Conservation (phyloP, 2,329 filamentous ascomycete species). For the Gremmenia infestans region DNA sequence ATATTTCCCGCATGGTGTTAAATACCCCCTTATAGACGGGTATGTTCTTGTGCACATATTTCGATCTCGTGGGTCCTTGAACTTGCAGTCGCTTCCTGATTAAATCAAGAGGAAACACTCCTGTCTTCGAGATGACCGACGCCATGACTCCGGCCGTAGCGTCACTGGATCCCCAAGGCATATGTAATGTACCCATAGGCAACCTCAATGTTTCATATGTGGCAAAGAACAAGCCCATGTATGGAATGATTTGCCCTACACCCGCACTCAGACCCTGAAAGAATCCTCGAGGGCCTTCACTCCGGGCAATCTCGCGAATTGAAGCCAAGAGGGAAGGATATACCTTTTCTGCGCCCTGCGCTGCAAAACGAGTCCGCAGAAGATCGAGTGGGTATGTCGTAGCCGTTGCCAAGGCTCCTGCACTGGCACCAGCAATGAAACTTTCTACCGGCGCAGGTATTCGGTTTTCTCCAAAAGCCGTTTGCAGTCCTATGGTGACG, state of each 20-base stretch:
- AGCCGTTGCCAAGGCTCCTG: conserved; percentile 77
- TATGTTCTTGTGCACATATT: conserved; percentile 83
- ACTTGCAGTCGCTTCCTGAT: conserved; percentile 92
- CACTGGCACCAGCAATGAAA: conserved; percentile 77
- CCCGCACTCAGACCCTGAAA: conserved; percentile 83
- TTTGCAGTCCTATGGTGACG: conserved; percentile 58
- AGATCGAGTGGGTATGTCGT: conserved; percentile 90
- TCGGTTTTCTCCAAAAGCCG: conserved; percentile 31
- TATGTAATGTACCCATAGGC: conserved; percentile 47
- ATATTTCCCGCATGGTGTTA: conserved; percentile 61
- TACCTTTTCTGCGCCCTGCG: conserved; percentile 76
- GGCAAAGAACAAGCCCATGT: conserved; percentile 95
- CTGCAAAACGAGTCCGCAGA: conserved; percentile 91
- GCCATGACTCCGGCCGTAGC: conserved; percentile 77
- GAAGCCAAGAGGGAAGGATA: conserved; percentile 68
- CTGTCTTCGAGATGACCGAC: conserved; percentile 78
- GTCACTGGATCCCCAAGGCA: conserved; percentile 74
- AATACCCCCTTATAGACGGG: conserved; percentile 70
- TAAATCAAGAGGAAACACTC: conserved; percentile 87
- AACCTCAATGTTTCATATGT: conserved; percentile 74
- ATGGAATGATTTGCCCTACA: conserved; percentile 83
- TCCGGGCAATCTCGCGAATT: conserved; percentile 63
- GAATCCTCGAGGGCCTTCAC: conserved; percentile 76
- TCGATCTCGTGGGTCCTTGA: conserved; percentile 76
- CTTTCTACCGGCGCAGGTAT: conserved; percentile 67